Evolutionary conservation across 441 rosid species (phyloP), one percentile per base, ranked within the genome.

Genomic region (Dalechampia spathulata): DNA sequence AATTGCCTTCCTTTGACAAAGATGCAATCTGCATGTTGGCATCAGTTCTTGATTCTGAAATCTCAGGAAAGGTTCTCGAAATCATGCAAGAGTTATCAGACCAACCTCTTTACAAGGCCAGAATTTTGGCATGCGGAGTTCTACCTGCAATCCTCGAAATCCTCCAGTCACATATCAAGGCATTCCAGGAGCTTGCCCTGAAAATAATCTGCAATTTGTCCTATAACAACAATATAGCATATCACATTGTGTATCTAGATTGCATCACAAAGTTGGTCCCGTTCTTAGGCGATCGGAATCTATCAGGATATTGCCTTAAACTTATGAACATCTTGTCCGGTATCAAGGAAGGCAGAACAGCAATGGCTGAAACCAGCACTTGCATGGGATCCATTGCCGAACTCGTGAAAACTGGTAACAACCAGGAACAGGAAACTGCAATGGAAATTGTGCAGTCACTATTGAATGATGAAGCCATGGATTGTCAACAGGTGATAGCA

Each of bases 211-310:
- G 57, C 43, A 78, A 69, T 47, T 55, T 78, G 56, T 74, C 75
- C 7, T 34, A 52, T 54, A 36, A 59, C 38, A 40, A 32, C 20
- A 49, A 64, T 19, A 45, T 62, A 6, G 62, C 65, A 41, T 45
- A 61, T 55, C 79, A 74, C 70, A 61, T 77, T 15, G 22, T 63
- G 19, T 77, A 61, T 43, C 55, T 77, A 60, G 77, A 63, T 32
- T 71, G 59, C 58, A 52, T 67, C 32, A 56, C 75, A 0, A 63
- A 50, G 60, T 34, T 77, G 37, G 69, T 69, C 26, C 52, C 55
- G 26, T 60, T 69, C 34, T 45, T 74, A 22, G 50, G 52, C 2
- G 73, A 77, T 56, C 50, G 34, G 2, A 41, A 26, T 42, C 71
- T 69, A 12, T 64, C 75, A 55, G 58, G 60, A 1, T 58, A 63